Evolutionary conservation across 2,329 filamentous ascomycete species (phyloP), one percentile per base, ranked within the genome.

Genomic region (Pseudogymnoascus sp.): DNA sequence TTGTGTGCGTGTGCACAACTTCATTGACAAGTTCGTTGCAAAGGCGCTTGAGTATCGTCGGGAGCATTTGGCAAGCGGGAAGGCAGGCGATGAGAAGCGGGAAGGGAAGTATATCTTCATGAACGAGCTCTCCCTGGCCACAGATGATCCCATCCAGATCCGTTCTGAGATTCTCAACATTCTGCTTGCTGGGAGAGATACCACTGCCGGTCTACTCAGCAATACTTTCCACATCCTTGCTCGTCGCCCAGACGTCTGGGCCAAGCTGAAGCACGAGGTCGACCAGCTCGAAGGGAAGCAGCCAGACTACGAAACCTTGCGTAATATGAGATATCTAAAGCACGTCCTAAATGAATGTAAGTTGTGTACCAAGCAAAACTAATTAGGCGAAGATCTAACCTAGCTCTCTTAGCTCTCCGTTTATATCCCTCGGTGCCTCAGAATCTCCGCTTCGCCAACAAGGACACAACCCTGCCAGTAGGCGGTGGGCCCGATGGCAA

Each of bases 161-260:
- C 72, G 79, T 2, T 53, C 47, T 35, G 79, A 85, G 65, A 70
- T 81, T 3, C 70, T 83, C 25, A 75, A 78, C 60, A 78, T 85
- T 61, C 77, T 85, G 41, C 72, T 84, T 1, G 83, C 82, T 0
- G 83, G 82, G 1, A 75, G 82, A 9, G 83, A 86, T 64, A 85
- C 82, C 0, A 85, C 81, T 0, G 81, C 81, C 1, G 75, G 74
- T 30, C 75, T 80, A 2, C 70, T 86, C 1, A 75, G 77, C 9
- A 82, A 77, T 76, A 69, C 76, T 15, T 76, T 81, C 60, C 73
- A 74, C 62, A 69, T 71, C 15, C 68, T 81, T 20, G 70, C 76
- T 3, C 72, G 74, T 25, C 69, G 80, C 62, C 73, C 71, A 2
- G 64, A 65, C 0, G 70, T 78, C 37, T 80, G 75, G 65, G 63